Base-by-base conservation (phyloP, 495 filamentous ascomycete genomes). In the Penicillium manginii region DNA sequence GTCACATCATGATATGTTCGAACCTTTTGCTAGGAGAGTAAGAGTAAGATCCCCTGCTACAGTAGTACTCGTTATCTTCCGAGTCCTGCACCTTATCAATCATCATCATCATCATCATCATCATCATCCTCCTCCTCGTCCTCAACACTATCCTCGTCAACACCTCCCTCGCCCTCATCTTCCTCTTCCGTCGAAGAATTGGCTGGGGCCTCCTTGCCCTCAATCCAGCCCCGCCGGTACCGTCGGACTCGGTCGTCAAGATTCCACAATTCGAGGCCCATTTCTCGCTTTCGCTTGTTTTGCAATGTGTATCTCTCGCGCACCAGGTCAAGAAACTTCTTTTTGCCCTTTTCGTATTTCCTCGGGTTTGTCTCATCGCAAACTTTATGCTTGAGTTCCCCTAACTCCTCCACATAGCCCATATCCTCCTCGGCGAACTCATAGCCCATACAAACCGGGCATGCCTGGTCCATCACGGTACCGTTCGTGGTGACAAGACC, bases 381-480 rank as follows among this genome's bases (percentile, higher is more conserved):
- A 19, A 47, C 5, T 12, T 5, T 8, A 14, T 22, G 5, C 10
- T 26, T 47, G 6, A 23, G 22, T 0, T 47, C 45, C 15, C 9
- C 45, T 11, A 47, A 9, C 14, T 26, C 19, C 10, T 22, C 21
- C 18, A 47, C 4, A 10, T 12, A 23, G 18, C 3, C 22, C 9
- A n/a, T 9, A 47, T 47, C 45, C 3, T 47, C 22, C 2, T 9
- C 9, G 10, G 45, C 45, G n/a, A 22, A 26, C 2, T 47, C 21
- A 12, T 12, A 47, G 6, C 45, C 45, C 22, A 47, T 23, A 12
- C 45, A 47, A 9, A 22, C 18, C 6, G 45, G 45, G 18, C 45
- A 47, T n/a, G 45, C 45, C 45, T 47, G 45, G 22, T 47, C 45
- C 40, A 18, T n/a, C 35, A 37, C 15, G 17, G 10, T n/a, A 43